phyloP scores from a whole-genome alignment of 495 filamentous ascomycete genomes.

The Trichocladium uniseriatum region DNA sequence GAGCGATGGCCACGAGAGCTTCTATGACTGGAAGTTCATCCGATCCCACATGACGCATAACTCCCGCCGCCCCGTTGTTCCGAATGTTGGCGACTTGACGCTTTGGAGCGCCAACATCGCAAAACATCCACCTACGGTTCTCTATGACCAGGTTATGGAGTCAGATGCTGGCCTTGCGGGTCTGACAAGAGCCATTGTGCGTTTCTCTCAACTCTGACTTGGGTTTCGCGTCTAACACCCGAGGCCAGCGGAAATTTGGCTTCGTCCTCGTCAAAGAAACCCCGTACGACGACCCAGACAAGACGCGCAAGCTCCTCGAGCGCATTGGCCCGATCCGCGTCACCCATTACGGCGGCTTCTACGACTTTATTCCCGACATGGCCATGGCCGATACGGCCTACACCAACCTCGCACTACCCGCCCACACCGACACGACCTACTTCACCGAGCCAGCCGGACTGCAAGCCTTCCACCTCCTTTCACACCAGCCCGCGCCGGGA shows the following conservation, averaged over 20 bases:
- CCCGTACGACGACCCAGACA: constrained; percentile 52
- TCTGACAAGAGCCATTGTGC: constrained; percentile 35
- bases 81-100: no score
- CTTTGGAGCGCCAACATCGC: neutral
- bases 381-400: constrained; percentile 89
- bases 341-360: constrained; percentile 94
- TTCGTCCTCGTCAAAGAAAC: constrained; percentile 62
- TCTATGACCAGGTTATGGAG: neutral
- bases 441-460: constrained; percentile 84
- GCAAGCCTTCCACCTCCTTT: constrained; percentile 82
- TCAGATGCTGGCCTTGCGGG: constrained; percentile 4
- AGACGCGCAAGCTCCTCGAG: constrained; percentile 61
- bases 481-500: constrained; percentile 43
- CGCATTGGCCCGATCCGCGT: constrained; percentile 72
- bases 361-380: constrained; percentile 85
- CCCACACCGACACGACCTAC: constrained; percentile 91
- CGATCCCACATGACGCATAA: constrained; percentile 30
- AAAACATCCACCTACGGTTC: neutral
- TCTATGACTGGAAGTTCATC: constrained; percentile 46
- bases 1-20: constrained; percentile 46
- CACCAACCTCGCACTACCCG: constrained; percentile 62
- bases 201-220: constrained; percentile 3
- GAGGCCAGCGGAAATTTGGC: constrained; percentile 44
- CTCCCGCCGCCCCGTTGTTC: no score
- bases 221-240: no score